These are phyloP conservation scores for Scortechinia acanthostroma DNA, from an alignment of 2,329 filamentous ascomycete genomes.

Conservation along the genomic window DNA sequence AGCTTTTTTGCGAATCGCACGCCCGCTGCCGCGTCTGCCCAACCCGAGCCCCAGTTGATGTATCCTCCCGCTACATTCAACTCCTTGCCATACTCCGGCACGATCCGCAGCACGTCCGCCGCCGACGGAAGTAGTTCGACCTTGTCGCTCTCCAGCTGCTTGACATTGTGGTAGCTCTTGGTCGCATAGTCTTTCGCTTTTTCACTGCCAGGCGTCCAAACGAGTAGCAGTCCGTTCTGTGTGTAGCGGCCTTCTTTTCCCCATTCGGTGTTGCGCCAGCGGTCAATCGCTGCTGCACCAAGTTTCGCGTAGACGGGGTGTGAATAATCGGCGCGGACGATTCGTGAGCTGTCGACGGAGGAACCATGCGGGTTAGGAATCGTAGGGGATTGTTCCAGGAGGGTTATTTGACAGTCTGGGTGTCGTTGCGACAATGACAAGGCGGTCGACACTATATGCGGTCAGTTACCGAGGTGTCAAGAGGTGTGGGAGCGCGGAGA, in stretches of 20 bases:
- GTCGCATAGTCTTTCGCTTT: conserved; percentile 49
- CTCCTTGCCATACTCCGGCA: conserved; percentile 30
- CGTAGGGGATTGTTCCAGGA: background rate
- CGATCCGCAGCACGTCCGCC: conserved; percentile 34
- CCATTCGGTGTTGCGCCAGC: conserved; percentile 58
- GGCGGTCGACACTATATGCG: conserved; percentile 1
- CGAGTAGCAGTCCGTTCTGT: conserved; percentile 61
- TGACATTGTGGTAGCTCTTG: conserved; percentile 54
- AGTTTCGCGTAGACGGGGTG: conserved; percentile 71
- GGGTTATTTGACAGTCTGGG: background rate
- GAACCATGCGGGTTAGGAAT: conserved; percentile 50
- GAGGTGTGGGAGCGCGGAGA: no score
- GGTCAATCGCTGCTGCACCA: conserved; percentile 60
- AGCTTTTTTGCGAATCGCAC: conserved; percentile 57
- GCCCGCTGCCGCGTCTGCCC: conserved; percentile 69
- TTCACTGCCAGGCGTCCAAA: conserved; percentile 24
- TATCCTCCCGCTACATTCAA: conserved; percentile 47
- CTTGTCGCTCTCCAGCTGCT: conserved; percentile 32
- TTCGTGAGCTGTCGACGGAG: conserved; percentile 56
- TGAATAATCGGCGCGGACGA: conserved; percentile 72
- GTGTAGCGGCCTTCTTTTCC: conserved; percentile 62
- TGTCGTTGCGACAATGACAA: background rate
- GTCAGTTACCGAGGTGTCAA: background rate
- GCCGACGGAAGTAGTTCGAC: conserved; percentile 22
- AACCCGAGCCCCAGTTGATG: conserved; percentile 68